Conservation (phyloP, 352 stramenopile species). For the Thalassiosira pacifica region DNA sequence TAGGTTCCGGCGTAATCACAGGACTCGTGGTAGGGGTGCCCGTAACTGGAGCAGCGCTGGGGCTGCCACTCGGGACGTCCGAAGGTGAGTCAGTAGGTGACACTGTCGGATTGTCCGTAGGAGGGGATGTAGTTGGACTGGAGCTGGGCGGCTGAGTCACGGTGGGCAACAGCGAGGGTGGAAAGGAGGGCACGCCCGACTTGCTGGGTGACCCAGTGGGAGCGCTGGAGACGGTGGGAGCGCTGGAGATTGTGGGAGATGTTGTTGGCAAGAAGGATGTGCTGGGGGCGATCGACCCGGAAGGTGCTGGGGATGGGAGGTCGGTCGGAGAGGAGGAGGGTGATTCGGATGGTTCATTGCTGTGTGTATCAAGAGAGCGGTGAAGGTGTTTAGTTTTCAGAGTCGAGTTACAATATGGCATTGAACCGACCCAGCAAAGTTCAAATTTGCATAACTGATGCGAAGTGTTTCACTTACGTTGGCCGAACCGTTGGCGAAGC, state of each 20-base stretch:
- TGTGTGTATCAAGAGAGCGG: too few relatives aligned
- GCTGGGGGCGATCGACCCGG: not conserved
- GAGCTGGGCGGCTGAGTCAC: not conserved
- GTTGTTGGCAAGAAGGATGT: not conserved
- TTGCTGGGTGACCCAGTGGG: constrained; percentile 2
- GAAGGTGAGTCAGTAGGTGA: not conserved
- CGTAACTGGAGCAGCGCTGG: too few relatives aligned
- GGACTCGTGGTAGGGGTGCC: too few relatives aligned
- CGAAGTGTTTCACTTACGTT: not conserved
- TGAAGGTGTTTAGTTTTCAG: too few relatives aligned
- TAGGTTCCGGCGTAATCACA: not conserved
- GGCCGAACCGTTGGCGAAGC: not conserved
- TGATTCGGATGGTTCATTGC: not conserved
- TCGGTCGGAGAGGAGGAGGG: not conserved
- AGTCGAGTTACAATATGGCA: too few relatives aligned
- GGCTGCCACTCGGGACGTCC: too few relatives aligned
- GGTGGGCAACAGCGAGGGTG: not conserved
- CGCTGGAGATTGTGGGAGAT: constrained; percentile 2
- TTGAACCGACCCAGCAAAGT: too few relatives aligned
- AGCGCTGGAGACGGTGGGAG: constrained; percentile 1
- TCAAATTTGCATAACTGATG: too few relatives aligned
- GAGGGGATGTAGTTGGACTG: not conserved
- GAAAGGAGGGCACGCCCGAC: not conserved
- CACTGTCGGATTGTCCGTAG: not conserved
- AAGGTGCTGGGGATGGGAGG: not conserved